phyloP scores from a whole-genome alignment of 23 red algal species.

The Rhodosorus marinus region DNA sequence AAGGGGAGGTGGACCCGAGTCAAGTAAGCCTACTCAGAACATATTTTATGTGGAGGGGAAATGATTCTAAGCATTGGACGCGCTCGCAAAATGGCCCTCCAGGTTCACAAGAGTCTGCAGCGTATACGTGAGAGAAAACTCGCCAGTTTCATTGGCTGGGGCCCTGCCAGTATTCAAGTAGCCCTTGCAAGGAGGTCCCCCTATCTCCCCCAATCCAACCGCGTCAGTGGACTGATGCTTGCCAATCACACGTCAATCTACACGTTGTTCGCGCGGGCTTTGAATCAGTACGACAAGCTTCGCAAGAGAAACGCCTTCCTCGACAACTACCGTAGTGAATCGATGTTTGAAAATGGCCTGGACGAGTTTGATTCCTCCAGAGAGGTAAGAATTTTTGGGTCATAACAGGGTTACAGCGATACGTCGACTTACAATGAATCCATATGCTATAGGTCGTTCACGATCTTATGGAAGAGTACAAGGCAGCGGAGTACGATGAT shows the following conservation, averaged over 20 bases:
- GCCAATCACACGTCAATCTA: slow-evolving; percentile 91
- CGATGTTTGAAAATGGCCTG: slow-evolving; percentile 36
- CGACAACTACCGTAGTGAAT: slow-evolving; percentile 53
- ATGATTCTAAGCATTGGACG: no score
- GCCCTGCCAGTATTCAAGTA: slow-evolving; percentile 74
- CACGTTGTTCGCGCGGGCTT: slow-evolving; percentile 34
- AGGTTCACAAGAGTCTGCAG: slow-evolving; percentile 86
- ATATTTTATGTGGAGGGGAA: no score
- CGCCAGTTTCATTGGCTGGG: slow-evolving; percentile 64
- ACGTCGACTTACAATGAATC: no score
- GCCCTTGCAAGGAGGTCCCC: slow-evolving; percentile 56
- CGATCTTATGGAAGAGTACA: slow-evolving; percentile 78
- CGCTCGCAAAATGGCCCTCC: no score
- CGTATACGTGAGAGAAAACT: slow-evolving; percentile 76
- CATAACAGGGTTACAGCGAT: no score
- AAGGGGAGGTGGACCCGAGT: slow-evolving; percentile 83
- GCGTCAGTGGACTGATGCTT: slow-evolving; percentile 85
- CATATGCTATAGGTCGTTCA: no score
- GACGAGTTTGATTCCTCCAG: slow-evolving; percentile 90
- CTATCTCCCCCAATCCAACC: slow-evolving; percentile 51
- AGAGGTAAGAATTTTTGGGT: no score
- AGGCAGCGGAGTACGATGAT: slow-evolving; percentile 60
- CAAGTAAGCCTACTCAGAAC: no score
- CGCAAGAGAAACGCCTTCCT: slow-evolving; percentile 89
- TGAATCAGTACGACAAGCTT: slow-evolving; percentile 87